Conservation (phyloP, 2,329 filamentous ascomycete genomes). For the Pseudogymnoascus sp. region DNA sequence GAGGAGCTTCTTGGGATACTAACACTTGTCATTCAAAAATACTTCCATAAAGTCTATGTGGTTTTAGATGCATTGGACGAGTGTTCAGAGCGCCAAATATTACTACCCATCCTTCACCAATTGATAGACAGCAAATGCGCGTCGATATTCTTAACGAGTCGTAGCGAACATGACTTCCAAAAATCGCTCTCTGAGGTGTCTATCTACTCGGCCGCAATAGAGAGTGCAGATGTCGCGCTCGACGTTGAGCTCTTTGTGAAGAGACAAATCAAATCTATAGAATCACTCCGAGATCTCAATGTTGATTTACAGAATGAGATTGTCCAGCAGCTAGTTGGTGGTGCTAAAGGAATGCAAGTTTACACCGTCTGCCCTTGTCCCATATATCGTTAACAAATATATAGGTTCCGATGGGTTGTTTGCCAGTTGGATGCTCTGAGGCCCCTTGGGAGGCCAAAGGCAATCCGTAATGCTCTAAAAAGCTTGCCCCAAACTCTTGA, state of each 20-base stretch:
- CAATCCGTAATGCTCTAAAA: slow-evolving; percentile 20
- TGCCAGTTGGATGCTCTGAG: slow-evolving; percentile 27
- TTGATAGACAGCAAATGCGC: background rate
- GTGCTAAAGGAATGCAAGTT: slow-evolving; percentile 20
- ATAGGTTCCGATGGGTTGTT: slow-evolving; percentile 26
- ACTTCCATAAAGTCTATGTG: background rate
- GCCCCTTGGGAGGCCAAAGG: slow-evolving; percentile 19
- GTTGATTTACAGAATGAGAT: slow-evolving; percentile 15
- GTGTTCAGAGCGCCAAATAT: background rate
- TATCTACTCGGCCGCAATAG: background rate
- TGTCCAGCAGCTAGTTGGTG: slow-evolving; percentile 11
- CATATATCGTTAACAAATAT: background rate
- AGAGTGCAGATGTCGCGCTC: background rate
- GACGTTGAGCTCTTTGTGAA: background rate
- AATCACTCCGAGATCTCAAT: background rate
- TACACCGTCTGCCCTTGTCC: background rate
- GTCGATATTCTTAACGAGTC: background rate
- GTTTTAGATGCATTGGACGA: background rate
- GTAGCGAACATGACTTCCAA: background rate
- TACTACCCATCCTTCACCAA: background rate
- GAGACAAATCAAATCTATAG: background rate
- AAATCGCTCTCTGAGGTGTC: background rate
- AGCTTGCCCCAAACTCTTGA: slow-evolving; percentile 20
- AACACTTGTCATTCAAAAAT: background rate
- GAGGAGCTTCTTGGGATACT: background rate